Evolutionary conservation across 352 stramenopile genomes (phyloP).

Genomic region (Blastocystis sp.): DNA sequence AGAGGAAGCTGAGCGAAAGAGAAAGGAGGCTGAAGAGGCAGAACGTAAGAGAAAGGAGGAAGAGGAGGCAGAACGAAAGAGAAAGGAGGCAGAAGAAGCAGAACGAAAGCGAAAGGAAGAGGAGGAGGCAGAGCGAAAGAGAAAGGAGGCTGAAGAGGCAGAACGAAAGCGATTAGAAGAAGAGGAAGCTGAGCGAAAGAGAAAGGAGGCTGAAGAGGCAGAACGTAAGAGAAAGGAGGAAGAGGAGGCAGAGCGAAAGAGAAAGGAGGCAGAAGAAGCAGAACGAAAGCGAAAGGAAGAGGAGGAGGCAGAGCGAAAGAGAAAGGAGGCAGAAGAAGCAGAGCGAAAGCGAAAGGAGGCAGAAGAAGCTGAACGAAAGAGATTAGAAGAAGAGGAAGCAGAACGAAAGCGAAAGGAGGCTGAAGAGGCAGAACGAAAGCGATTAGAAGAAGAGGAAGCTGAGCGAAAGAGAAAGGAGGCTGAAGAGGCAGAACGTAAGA

Average conservation of each 20-base stretch:
- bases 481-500: not conserved
- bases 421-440: not conserved
- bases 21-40: not conserved
- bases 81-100: slow-evolving; percentile 19
- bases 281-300: not conserved
- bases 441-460: not conserved
- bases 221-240: slow-evolving; percentile 25
- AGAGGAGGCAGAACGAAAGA: not conserved
- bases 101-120: slow-evolving; percentile 1
- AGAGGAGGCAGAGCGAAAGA: slow-evolving; percentile 19
- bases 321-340: not conserved
- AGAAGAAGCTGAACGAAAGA: slow-evolving; percentile 12
- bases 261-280: not conserved
- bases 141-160: not conserved
- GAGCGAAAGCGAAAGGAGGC: not conserved
- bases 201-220: not conserved
- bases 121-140: not conserved
- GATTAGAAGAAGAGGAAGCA: not conserved
- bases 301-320: not conserved
- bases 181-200: not conserved
- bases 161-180: not conserved
- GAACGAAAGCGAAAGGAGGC: not conserved
- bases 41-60: not conserved
- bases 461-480: not conserved
- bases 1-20: not conserved